phyloP scores from a whole-genome alignment of 2,329 filamentous ascomycete species.

The Rachicladosporium sp. region DNA sequence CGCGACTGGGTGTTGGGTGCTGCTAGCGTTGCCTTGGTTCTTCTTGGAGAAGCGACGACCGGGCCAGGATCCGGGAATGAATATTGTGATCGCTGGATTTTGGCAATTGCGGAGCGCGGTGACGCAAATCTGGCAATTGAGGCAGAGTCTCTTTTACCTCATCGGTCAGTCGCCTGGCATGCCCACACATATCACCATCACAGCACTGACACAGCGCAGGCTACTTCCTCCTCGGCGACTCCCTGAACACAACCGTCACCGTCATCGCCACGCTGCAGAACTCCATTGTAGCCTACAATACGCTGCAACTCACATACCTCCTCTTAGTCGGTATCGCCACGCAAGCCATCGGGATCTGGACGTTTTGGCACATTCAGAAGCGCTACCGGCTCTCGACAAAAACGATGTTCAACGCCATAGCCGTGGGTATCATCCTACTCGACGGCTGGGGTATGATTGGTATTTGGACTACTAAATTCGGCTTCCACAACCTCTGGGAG shows the following conservation, averaged over 20 bases:
- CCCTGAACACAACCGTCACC: constrained; percentile 57
- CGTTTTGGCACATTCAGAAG: constrained; percentile 47
- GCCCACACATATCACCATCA: neutral
- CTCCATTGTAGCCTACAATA: constrained; percentile 51
- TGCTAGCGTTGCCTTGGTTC: constrained; percentile 56
- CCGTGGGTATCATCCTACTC: constrained; percentile 48
- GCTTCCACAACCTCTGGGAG: constrained; percentile 42
- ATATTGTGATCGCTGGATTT: constrained; percentile 46
- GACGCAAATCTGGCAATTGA: constrained; percentile 49
- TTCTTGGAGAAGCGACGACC: constrained; percentile 51
- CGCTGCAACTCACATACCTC: constrained; percentile 52
- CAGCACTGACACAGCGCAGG: constrained; percentile 16
- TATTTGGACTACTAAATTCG: constrained; percentile 41
- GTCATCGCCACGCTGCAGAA: constrained; percentile 56
- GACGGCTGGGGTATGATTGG: constrained; percentile 49
- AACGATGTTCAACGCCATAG: constrained; percentile 56
- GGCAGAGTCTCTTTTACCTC: constrained; percentile 54
- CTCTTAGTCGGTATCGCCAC: constrained; percentile 53
- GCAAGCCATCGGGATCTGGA: constrained; percentile 50
- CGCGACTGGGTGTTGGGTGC: constrained; percentile 50
- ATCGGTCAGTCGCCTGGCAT: constrained; percentile 31
- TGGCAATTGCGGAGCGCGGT: constrained; percentile 49
- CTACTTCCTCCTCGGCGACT: constrained; percentile 59
- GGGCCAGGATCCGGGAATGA: constrained; percentile 41
- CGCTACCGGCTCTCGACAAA: constrained; percentile 49